Evolutionary conservation across 768 basidiomycete genomes (phyloP), one percentile per base, ranked within the genome.

Genomic region (Tubosaeta sp.): DNA sequence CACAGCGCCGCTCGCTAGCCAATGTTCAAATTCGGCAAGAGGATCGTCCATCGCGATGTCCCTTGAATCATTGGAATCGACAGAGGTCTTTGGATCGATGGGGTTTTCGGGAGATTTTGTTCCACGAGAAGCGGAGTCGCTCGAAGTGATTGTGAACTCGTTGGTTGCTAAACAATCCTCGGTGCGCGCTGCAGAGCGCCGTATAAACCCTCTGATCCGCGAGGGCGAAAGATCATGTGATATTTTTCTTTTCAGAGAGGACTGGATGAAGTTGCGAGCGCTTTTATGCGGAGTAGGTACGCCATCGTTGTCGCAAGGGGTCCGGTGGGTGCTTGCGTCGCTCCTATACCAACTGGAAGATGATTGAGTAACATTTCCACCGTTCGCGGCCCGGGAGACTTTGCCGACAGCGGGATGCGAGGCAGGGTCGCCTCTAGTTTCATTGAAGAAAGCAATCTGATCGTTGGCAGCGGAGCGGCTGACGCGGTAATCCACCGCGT

Each of bases 11-110:
- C 86, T 86, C 27, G 78, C 71, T 57, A 89, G 64, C 84, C 84
- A 90, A 40, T 74, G 79, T 52, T 87, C 82, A 25, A 90, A 73
- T 55, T 84, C 84, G 5, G 78, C 83, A 44, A 86, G 74, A 44
- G 82, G 76, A 44, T 85, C 78, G n/a, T 62, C 60, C 29, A 42
- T 39, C 12, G 32, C 8, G 3, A 61, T 57, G 19, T 59, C 62
- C 6, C 49, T 41, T 16, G 7, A 25, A n/a, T 48, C 42, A 11
- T 30, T 32, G 12, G 35, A 10, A 19, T 50, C 44, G 44, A 30
- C 16, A 12, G 30, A 25, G 13, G 11, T 31, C 18, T 32, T 32
- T 31, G 46, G 16, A 21, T 32, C 19, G 50, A 46, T 19, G 21
- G 4, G 13, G 8, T 35, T 34, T 16, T 40, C 44, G 10, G 39